Percentiles rank a stretch among this genome's conserved stretches.
phyloP scores from a whole-genome alignment of 208 protist genomes.

The Balamuthia mandrillaris region DNA sequence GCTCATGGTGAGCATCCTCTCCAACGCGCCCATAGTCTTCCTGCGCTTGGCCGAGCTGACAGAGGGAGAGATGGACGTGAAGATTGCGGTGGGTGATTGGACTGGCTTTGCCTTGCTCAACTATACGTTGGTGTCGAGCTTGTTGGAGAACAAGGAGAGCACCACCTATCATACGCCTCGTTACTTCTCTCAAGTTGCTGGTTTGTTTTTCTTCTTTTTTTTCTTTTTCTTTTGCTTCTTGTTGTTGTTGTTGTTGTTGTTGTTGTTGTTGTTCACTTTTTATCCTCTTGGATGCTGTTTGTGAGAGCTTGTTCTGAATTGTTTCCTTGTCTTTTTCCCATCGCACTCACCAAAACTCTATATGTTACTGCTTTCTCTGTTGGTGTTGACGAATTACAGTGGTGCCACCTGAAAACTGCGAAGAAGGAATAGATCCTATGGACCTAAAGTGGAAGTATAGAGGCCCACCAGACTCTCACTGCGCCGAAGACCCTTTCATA shows the following conservation, averaged over 20 bases:
- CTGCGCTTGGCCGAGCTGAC: slow-evolving; percentile 52
- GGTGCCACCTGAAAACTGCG: background rate
- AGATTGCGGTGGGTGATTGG: background rate
- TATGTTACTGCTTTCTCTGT: too few relatives aligned
- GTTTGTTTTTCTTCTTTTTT: background rate
- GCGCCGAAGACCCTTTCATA: background rate
- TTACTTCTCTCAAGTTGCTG: background rate
- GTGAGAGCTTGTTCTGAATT: too few relatives aligned
- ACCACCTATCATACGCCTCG: background rate
- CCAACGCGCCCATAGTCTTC: slow-evolving; percentile 49
- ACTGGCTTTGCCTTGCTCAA: background rate
- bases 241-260: too few relatives aligned
- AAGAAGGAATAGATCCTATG: background rate
- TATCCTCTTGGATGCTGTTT: too few relatives aligned
- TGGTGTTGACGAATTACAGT: background rate
- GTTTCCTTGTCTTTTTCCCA: too few relatives aligned
- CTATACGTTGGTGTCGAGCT: background rate
- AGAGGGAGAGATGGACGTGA: slow-evolving; percentile 46
- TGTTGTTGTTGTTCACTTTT: too few relatives aligned
- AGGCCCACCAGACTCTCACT: background rate
- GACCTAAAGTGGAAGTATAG: background rate
- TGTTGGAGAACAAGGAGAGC: background rate
- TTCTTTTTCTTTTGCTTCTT: background rate
- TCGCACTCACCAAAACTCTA: too few relatives aligned
- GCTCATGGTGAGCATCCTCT: slow-evolving; percentile 16